phyloP scores from a whole-genome alignment of 148 eudicot species.

The Rhododendron henanense region DNA sequence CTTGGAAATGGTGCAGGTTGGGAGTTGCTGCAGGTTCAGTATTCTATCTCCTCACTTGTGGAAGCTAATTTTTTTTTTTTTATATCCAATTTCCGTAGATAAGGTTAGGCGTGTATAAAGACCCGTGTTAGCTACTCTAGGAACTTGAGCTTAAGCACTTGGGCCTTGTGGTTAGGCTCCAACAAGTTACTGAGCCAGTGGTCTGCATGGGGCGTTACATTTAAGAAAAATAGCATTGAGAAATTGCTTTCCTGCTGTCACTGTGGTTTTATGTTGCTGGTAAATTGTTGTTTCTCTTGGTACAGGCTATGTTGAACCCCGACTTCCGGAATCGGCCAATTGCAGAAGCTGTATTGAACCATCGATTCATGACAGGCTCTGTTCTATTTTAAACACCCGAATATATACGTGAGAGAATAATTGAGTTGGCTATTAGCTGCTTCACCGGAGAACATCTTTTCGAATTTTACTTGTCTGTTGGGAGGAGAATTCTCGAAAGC shows the following conservation, averaged over 20 bases:
- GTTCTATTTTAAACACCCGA: conserved; percentile 24
- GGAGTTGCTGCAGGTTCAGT: conserved; percentile 87
- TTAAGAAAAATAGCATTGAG: not conserved
- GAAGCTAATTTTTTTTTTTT: not conserved
- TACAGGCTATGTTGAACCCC: conserved; percentile 86
- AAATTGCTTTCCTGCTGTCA: too few species aligned
- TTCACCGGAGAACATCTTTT: not conserved
- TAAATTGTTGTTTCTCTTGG: conserved; percentile 1
- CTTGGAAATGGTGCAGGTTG: conserved; percentile 91
- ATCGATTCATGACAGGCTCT: conserved; percentile 71
- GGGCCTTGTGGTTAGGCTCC: too few species aligned
- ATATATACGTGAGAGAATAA: not conserved
- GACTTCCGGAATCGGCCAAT: conserved; percentile 83
- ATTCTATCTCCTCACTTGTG: not conserved
- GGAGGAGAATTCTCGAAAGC: not conserved
- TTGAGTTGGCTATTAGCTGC: not conserved
- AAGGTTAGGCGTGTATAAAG: not conserved
- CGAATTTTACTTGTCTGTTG: not conserved
- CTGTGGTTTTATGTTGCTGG: not conserved
- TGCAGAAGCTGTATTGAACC: conserved; percentile 82
- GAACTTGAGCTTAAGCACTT: not conserved
- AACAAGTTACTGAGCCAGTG: not conserved
- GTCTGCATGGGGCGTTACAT: not conserved
- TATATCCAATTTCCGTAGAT: not conserved
- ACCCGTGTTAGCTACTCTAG: not conserved